Evolutionary conservation across 257 asterid species (phyloP).

Genomic region (Penstemon eatonii): DNA sequence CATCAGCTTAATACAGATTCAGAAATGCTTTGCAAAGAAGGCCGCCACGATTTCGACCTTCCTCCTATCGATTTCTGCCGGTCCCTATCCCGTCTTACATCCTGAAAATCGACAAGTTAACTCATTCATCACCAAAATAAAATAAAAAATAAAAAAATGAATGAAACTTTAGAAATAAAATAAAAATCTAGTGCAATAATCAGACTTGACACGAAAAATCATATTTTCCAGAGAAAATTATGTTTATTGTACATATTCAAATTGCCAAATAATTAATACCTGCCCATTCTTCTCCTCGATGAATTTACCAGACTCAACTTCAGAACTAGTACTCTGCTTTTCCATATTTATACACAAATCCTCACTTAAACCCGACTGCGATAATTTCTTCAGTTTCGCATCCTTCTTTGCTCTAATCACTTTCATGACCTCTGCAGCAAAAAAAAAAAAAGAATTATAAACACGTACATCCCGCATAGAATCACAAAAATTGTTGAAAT

Average conservation of each 20-base stretch:
- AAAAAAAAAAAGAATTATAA: neutral
- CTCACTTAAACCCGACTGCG: constrained; percentile 37
- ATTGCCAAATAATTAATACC: constrained; percentile 35
- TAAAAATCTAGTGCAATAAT: too few relatives aligned
- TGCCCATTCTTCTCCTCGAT: constrained; percentile 27
- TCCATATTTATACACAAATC: constrained; percentile 37
- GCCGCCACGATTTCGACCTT: constrained; percentile 61
- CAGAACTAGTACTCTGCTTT: constrained; percentile 33
- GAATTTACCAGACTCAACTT: constrained; percentile 22
- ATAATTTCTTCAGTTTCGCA: constrained; percentile 58
- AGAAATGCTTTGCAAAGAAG: constrained; percentile 63
- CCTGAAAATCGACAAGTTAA: constrained; percentile 36
- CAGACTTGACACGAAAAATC: too few relatives aligned
- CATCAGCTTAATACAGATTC: constrained; percentile 45
- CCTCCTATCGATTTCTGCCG: constrained; percentile 37
- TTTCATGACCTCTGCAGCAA: constrained; percentile 75
- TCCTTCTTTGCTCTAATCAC: constrained; percentile 77
- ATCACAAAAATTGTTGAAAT: neutral
- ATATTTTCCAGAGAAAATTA: too few relatives aligned
- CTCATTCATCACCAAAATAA: neutral
- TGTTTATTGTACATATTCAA: neutral
- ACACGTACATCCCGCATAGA: neutral
- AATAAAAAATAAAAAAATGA: too few relatives aligned
- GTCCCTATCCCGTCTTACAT: constrained; percentile 35
- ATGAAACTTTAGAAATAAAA: too few relatives aligned